Base-by-base conservation (phyloP, 2,329 filamentous ascomycete species). In the Talaromyces sp. region DNA sequence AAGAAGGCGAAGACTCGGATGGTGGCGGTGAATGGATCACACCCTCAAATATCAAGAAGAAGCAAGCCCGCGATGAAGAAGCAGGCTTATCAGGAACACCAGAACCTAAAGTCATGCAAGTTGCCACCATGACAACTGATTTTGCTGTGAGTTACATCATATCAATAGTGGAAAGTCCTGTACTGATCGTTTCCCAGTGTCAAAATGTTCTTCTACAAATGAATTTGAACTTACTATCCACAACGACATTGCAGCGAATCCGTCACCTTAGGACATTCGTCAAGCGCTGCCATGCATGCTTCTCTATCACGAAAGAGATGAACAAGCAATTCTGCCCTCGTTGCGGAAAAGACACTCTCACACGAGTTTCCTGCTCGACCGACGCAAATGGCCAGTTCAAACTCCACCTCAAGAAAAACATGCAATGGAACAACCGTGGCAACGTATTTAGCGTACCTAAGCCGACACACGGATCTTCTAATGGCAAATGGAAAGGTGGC, bases 121-220 rank as follows among this genome's bases (percentile, higher is more conserved):
- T 91, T 16, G 94, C 93, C n/a, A 88, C 94, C 52, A 89, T 98
- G 74, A 98, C 95, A 1, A 93, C 90, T 64, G 95, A 99, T 82
- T 98, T 91, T 79, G 94, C 95, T 63, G 96, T 99, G 92, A 66
- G 76, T 71, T 4, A 9, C 39, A 9, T 13, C 19, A 14, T 0
- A 13, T 10, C 5, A 11, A 11, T 45, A 45, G 3, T 3, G 10
- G 13, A 59, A 41, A 9, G 22, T 31, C 35, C 54, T 43, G 9
- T 59, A 16, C 50, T 62, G 10, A 57, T 24, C 31, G 31, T 13
- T 19, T 9, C 14, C n/a, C 37, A 78, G 76, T 78, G 76, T 63
- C 94, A 98, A 81, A 98, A 98, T 76, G 93, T 98, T 8, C 86
- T 95, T 1, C 85, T 99, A 4, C 92, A 96, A 71, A 96, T 98